These are phyloP conservation scores for Candida ortonii DNA, from an alignment of 805 yeast genomes.

Conservation along the genomic window DNA sequence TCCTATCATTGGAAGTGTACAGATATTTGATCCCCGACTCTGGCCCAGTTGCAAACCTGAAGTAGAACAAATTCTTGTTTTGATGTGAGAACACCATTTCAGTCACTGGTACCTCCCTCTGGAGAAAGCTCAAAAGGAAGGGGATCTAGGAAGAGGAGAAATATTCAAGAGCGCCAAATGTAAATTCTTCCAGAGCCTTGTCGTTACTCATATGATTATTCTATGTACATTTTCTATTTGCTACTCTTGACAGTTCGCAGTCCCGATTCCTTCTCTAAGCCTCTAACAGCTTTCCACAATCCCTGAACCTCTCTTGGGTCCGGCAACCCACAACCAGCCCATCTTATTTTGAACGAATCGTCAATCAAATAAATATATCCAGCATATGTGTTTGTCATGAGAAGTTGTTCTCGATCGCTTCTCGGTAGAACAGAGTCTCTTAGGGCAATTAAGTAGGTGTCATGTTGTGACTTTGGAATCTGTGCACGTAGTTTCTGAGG, in stretches of 20 bases:
- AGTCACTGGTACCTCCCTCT: too few species aligned
- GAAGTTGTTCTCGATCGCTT: constrained; percentile 54
- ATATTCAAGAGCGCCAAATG: too few species aligned
- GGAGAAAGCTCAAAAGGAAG: too few species aligned
- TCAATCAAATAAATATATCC: constrained; percentile 86
- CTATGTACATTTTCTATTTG: too few species aligned
- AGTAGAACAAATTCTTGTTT: constrained; percentile 7
- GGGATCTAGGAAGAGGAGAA: too few species aligned
- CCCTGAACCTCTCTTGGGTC: constrained; percentile 59
- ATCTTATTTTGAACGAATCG: constrained; percentile 67
- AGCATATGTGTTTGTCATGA: constrained; percentile 71
- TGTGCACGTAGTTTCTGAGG: constrained; percentile 36
- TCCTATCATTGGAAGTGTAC: constrained; percentile 6
- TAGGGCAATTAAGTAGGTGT: constrained; percentile 56
- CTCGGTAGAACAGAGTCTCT: constrained; percentile 58
- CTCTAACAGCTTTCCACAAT: constrained; percentile 64
- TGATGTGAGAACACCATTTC: neutral
- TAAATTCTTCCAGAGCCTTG: too few species aligned
- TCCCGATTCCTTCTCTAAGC: constrained; percentile 48
- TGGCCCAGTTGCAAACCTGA: constrained; percentile 11
- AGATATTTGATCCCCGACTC: constrained; percentile 13
- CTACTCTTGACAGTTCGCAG: constrained; percentile 17
- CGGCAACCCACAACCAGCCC: constrained; percentile 89
- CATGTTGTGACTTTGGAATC: constrained; percentile 35
- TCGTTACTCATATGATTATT: too few species aligned